Conservation (phyloP, 306 rosid species). For the Vicia sativa region DNA sequence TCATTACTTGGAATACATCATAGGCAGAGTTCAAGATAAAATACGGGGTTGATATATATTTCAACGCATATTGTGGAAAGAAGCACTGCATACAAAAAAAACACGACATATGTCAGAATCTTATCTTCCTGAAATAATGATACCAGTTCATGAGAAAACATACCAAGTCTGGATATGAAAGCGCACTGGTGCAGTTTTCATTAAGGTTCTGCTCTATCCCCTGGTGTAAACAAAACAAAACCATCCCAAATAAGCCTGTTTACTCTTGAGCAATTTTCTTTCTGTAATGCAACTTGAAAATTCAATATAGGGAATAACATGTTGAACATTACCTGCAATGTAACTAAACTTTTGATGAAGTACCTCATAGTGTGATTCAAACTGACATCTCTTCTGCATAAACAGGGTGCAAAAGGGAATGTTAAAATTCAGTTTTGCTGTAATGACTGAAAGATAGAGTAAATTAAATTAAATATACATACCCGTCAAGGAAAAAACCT, state of each 20-base stretch:
- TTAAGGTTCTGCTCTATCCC: constrained; percentile 64
- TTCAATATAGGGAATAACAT: not conserved
- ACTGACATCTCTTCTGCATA: constrained; percentile 67
- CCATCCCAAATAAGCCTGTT: constrained; percentile 19
- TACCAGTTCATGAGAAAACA: constrained; percentile 34
- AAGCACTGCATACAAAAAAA: constrained; percentile 59
- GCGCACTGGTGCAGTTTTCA: constrained; percentile 56
- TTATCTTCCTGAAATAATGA: constrained; percentile 11
- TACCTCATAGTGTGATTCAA: constrained; percentile 70
- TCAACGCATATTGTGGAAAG: constrained; percentile 71
- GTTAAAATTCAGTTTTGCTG: not conserved
- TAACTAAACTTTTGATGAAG: constrained; percentile 62
- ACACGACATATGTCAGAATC: constrained; percentile 33
- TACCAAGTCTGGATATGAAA: constrained; percentile 66
- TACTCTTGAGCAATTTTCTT: not conserved
- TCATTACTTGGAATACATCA: constrained; percentile 67
- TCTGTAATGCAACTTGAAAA: constrained; percentile 17
- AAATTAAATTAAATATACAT: constrained; percentile 12
- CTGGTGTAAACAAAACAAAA: constrained; percentile 46
- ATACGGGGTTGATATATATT: constrained; percentile 61
- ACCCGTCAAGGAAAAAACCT: constrained; percentile 88
- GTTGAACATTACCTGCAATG: constrained; percentile 64
- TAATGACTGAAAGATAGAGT: constrained; percentile 13
- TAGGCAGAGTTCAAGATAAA: constrained; percentile 79
- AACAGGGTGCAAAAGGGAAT: not conserved